phyloP scores from a whole-genome alignment of 208 protist genomes.

The Trypanosoma scelopori region DNA sequence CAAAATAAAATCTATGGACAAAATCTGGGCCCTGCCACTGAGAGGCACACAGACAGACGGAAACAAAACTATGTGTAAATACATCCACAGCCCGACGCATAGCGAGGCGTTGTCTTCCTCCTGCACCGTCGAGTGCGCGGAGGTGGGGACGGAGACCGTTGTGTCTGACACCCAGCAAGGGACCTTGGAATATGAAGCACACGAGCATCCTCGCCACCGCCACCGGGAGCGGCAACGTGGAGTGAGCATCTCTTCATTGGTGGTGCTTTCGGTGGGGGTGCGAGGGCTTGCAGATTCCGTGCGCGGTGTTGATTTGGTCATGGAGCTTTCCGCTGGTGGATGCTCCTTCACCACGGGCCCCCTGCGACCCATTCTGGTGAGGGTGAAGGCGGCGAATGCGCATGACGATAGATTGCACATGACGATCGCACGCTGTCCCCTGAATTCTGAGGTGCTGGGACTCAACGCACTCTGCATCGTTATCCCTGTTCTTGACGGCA shows the following conservation, averaged over 20 bases:
- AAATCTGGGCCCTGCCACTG: too few species aligned
- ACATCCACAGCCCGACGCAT: too few species aligned
- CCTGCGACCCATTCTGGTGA: neutral
- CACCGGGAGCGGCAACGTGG: neutral
- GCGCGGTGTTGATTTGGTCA: neutral
- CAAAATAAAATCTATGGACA: neutral
- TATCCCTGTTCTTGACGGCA: conserved; percentile 9
- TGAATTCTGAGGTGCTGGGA: neutral
- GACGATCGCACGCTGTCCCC: neutral
- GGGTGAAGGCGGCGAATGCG: neutral
- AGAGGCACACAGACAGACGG: too few species aligned
- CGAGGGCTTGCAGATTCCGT: neutral
- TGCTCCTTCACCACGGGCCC: conserved; percentile 1
- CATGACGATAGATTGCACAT: neutral
- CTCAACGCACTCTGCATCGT: conserved; percentile 19
- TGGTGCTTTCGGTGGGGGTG: conserved; percentile 15
- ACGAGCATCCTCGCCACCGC: neutral
- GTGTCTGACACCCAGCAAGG: neutral
- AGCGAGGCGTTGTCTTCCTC: neutral
- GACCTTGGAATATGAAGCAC: too few species aligned
- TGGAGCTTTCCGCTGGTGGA: conserved; percentile 8
- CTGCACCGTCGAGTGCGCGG: neutral
- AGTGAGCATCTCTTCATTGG: conserved; percentile 4
- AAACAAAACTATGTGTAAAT: too few species aligned
- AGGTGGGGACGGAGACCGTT: neutral